Evolutionary conservation across 148 eudicot species (phyloP).

Genomic region (Rhododendron kiyosumense): DNA sequence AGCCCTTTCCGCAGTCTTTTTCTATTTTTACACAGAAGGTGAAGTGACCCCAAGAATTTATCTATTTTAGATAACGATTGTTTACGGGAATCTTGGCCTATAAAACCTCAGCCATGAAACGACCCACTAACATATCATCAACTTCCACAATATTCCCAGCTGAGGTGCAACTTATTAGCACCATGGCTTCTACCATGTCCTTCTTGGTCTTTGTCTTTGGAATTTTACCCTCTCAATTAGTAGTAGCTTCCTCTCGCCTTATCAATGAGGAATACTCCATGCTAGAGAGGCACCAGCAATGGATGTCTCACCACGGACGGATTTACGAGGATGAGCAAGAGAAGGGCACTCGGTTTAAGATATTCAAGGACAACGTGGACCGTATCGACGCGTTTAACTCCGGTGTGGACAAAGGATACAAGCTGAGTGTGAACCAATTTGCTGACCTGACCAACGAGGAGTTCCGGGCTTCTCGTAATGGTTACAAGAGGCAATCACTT

Average conservation of each 20-base stretch:
- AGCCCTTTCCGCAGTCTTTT: too few species aligned
- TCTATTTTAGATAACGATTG: background rate
- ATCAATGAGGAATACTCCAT: conserved; percentile 23
- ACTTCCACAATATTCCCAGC: background rate
- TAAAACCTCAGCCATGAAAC: conserved; percentile 3
- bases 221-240: conserved; percentile 8
- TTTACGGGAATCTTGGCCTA: background rate
- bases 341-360: conserved; percentile 35
- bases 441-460: conserved; percentile 60
- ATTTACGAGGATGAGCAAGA: conserved; percentile 37
- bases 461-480: conserved; percentile 36
- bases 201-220: conserved; percentile 11
- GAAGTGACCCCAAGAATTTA: too few species aligned
- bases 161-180: too few species aligned
- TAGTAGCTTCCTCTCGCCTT: conserved; percentile 19
- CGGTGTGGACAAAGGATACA: conserved; percentile 21
- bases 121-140: background rate
- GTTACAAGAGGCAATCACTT: conserved; percentile 26
- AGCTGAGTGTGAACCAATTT: conserved; percentile 43
- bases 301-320: conserved; percentile 56
- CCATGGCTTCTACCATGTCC: conserved; percentile 20
- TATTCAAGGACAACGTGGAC: conserved; percentile 45
- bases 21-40: too few species aligned
- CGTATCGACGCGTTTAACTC: conserved; percentile 43
- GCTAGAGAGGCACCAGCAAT: conserved; percentile 41